A percentile compares a stretch with the other conserved stretches of the same genome.
Evolutionary conservation across 2,329 filamentous ascomycete species (phyloP).

Genomic region (Endocalyx cinctus): DNA sequence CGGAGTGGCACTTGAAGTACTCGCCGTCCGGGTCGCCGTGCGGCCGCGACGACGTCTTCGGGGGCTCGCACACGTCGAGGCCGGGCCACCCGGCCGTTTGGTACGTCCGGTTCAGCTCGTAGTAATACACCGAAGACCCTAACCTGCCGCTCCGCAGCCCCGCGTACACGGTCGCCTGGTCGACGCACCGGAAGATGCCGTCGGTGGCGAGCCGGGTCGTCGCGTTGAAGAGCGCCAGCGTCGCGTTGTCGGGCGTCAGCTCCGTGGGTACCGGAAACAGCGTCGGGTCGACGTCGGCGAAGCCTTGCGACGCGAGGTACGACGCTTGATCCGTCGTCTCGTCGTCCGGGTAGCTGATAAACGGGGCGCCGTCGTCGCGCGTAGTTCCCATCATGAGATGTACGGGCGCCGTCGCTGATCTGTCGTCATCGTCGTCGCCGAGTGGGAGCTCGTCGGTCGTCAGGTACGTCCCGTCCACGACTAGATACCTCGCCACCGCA

Average conservation of each 20-base stretch:
- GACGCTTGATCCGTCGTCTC: slow-evolving; percentile 25
- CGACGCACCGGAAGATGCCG: slow-evolving; percentile 54
- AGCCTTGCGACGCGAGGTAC: slow-evolving; percentile 30
- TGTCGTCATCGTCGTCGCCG: slow-evolving; percentile 20
- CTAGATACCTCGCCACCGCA: slow-evolving; percentile 45
- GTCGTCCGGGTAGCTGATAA: slow-evolving; percentile 43
- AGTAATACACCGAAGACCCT: slow-evolving; percentile 46
- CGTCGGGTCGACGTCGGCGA: slow-evolving; percentile 25
- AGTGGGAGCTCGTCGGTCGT: slow-evolving; percentile 42
- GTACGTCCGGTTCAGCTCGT: slow-evolving; percentile 56
- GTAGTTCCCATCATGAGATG: slow-evolving; percentile 53
- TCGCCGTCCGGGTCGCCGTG: slow-evolving; percentile 17
- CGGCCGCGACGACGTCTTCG: slow-evolving; percentile 26
- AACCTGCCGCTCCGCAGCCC: slow-evolving; percentile 42
- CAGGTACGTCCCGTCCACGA: slow-evolving; percentile 55
- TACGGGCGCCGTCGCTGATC: slow-evolving; percentile 38
- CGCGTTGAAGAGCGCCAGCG: slow-evolving; percentile 52
- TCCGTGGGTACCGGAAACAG: slow-evolving; percentile 46
- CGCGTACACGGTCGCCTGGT: slow-evolving; percentile 53
- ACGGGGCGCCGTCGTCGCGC: slow-evolving; percentile 51
- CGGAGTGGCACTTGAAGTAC: slow-evolving; percentile 54
- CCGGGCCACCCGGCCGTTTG: slow-evolving; percentile 49
- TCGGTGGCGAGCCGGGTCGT: slow-evolving; percentile 52
- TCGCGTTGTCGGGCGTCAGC: slow-evolving; percentile 39
- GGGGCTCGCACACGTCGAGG: slow-evolving; percentile 44